These are phyloP conservation scores for Lyophyllum shimeji DNA, from an alignment of 768 basidiomycete species.

Conservation along the genomic window DNA sequence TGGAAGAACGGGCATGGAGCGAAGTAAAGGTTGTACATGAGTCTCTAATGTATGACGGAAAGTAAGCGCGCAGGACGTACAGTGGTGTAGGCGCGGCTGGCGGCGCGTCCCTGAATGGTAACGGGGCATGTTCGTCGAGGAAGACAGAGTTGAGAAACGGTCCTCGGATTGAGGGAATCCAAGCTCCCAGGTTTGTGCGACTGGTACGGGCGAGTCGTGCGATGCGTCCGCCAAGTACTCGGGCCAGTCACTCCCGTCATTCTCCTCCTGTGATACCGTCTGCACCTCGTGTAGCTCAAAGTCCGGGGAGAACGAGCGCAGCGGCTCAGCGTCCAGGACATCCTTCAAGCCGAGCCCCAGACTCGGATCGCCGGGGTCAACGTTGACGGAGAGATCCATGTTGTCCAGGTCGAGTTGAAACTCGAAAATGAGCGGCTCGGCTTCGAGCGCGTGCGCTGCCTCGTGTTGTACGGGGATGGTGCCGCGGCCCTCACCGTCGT, in stretches of 20 bases:
- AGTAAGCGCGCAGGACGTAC: slow-evolving; percentile 7
- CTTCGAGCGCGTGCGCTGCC: slow-evolving; percentile 57
- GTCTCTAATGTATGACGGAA: not conserved
- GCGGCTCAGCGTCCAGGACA: not conserved
- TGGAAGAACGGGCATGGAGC: not conserved
- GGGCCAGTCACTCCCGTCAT: slow-evolving; percentile 15
- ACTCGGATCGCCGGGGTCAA: slow-evolving; percentile 15
- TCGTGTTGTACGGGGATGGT: slow-evolving; percentile 35
- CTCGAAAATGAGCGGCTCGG: slow-evolving; percentile 62
- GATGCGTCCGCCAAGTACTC: slow-evolving; percentile 6
- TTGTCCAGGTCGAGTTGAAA: slow-evolving; percentile 53
- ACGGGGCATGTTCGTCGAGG: not conserved
- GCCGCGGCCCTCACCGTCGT: slow-evolving; percentile 45
- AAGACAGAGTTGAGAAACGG: slow-evolving; percentile 6
- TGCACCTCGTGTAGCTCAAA: slow-evolving; percentile 30
- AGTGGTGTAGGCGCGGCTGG: slow-evolving; percentile 11
- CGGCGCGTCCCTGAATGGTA: slow-evolving; percentile 4
- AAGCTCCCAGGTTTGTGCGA: slow-evolving; percentile 16
- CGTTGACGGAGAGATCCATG: slow-evolving; percentile 7
- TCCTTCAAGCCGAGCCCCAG: not conserved
- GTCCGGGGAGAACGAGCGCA: slow-evolving; percentile 39
- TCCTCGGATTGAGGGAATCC: slow-evolving; percentile 14
- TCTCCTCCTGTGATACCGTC: slow-evolving; percentile 6
- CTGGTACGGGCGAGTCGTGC: not conserved
- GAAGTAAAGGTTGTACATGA: not conserved